Percentiles rank a stretch among this genome's conserved stretches.
Evolutionary conservation across 805 yeast genomes (phyloP).

Genomic region (Metschnikowia chrysomelidarum): DNA sequence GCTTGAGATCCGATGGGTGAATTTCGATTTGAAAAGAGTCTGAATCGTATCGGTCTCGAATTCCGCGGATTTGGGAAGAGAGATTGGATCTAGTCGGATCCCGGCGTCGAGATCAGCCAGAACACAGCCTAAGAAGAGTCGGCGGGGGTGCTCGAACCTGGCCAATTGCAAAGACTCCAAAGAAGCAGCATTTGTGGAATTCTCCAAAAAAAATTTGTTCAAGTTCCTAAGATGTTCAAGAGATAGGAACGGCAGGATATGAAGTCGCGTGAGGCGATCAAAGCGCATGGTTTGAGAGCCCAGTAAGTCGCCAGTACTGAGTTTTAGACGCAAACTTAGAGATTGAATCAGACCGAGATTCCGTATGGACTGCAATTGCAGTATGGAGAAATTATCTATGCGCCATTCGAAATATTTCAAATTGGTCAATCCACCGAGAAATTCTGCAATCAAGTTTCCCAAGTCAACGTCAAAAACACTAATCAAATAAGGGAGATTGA

Average conservation of each 20-base stretch:
- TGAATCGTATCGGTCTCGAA: constrained; percentile 4
- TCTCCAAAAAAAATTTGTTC: constrained; percentile 5
- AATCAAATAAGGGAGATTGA: constrained; percentile 43
- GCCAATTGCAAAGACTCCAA: constrained; percentile 22
- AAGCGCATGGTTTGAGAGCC: constrained; percentile 13
- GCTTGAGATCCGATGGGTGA: constrained; percentile 12
- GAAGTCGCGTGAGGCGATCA: constrained; percentile 30
- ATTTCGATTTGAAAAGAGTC: background rate
- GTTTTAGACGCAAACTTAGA: too few relatives aligned
- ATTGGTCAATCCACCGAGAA: constrained; percentile 24
- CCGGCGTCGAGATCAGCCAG: background rate
- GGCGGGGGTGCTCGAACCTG: constrained; percentile 15
- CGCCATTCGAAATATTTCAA: constrained; percentile 34
- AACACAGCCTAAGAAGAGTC: background rate
- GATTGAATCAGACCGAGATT: too few relatives aligned
- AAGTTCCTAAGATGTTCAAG: constrained; percentile 25
- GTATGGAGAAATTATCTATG: constrained; percentile 29
- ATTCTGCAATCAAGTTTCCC: constrained; percentile 23
- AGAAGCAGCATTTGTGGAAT: too few relatives aligned
- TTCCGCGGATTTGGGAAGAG: background rate
- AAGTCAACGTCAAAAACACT: constrained; percentile 34
- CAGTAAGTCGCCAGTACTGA: constrained; percentile 16
- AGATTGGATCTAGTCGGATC: constrained; percentile 5
- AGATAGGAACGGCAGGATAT: constrained; percentile 35
- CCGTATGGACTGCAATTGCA: constrained; percentile 31